Base-by-base conservation (phyloP, 805 yeast genomes). In the Clavispora santaluciae region DNA sequence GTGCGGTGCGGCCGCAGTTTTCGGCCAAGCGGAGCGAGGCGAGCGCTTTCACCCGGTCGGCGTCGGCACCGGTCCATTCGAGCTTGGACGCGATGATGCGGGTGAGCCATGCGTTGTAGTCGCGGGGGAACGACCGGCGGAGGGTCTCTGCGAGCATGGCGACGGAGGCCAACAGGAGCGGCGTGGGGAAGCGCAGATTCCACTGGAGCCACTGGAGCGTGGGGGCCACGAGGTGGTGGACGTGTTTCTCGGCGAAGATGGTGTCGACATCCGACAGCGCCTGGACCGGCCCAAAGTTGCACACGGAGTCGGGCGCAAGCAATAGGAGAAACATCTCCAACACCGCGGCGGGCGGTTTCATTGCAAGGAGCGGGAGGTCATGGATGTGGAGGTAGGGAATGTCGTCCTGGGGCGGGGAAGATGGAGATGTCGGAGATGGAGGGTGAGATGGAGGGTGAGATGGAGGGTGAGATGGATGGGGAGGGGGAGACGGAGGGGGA, bases 1-100 rank as follows among this genome's bases (percentile, higher is more conserved):
- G 81, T 0, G 95, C 93, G 0, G 90, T 78, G 34, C 95, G 67
- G 3, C 97, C 96, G 51, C 95, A 84, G 44, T 80, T 79, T 48
- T 87, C 93, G 0, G 95, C 76, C 20, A 91, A 70, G 33, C 95
- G 60, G 17, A 69, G 52, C 13, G 95, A 75, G 0, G 93, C 80
- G 38, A 70, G 60, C 22, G 76, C 70, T 46, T 78, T 60, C 10
- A 90, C 67, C 3, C 68, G 72, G 29, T 57, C 61, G 6, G 54
- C 55, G 0, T 60, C 67, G 1, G 51, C 59, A 2, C 58, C 64
- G 1, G 76, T 50, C 80, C 85, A 76, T 1, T 51, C 45, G 36
- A 86, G 57, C 1, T 73, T 66, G 2, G 69, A 67, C 0, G 87
- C 58, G 17, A 79, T 59, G 12, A 79, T 53, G 34, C 63, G 61